Evolutionary conservation across 2,329 filamentous ascomycete species (phyloP).

Genomic region (Xylariomycetidae sp.): DNA sequence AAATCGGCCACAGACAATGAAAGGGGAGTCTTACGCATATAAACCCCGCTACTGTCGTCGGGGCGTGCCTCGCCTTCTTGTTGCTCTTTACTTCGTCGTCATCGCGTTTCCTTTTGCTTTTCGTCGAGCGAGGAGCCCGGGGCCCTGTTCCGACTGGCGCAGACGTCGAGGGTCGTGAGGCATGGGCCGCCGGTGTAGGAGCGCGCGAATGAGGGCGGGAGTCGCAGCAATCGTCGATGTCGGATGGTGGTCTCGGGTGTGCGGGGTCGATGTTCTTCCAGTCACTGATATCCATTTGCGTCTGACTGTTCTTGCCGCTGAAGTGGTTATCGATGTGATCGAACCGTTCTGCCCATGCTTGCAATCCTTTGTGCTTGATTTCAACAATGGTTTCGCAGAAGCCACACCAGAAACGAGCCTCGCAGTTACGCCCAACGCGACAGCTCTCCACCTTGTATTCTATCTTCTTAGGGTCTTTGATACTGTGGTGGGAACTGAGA

Average conservation of each 20-base stretch:
- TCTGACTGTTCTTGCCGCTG: conserved; percentile 39
- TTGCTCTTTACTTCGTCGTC: conserved; percentile 5
- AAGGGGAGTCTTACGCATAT: conserved; percentile 12
- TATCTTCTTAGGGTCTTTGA: conserved; percentile 24
- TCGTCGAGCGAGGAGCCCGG: conserved; percentile 4
- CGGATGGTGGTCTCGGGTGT: conserved; percentile 8
- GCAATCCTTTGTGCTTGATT: conserved; percentile 41
- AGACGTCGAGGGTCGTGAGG: not conserved
- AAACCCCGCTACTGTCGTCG: conserved; percentile 3
- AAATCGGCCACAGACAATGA: not conserved
- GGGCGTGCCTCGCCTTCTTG: conserved; percentile 10
- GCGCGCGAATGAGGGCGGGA: conserved; percentile 7
- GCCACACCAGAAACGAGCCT: conserved; percentile 76
- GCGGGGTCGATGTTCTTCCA: conserved; percentile 43
- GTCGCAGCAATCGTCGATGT: conserved; percentile 14
- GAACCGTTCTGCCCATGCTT: conserved; percentile 51
- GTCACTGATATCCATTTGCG: conserved; percentile 41
- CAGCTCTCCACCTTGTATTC: conserved; percentile 44
- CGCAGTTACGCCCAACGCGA: conserved; percentile 58
- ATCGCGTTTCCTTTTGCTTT: conserved; percentile 19
- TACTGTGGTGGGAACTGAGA: conserved; percentile 45
- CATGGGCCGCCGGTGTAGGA: conserved; percentile 5
- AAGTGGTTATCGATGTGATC: conserved; percentile 75
- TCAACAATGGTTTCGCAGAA: conserved; percentile 61
- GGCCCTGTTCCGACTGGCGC: not conserved